Evolutionary conservation across 2,329 filamentous ascomycete species (phyloP).

Genomic region (Harringtonia aguacate): DNA sequence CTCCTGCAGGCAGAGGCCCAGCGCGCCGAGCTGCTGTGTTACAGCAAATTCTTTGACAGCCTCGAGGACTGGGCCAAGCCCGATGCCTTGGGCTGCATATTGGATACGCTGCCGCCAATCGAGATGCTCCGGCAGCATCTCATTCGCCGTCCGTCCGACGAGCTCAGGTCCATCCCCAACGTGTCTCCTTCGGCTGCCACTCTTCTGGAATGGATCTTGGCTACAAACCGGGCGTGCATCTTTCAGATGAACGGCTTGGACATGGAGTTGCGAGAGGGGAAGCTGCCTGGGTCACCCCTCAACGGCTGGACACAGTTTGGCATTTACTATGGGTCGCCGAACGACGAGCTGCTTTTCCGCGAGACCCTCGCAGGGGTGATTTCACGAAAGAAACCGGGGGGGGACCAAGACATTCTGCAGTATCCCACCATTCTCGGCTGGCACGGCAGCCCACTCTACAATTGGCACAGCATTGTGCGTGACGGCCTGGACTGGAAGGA

Average conservation of each 20-base stretch:
- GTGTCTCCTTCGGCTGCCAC: slow-evolving; percentile 55
- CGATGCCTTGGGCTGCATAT: slow-evolving; percentile 36
- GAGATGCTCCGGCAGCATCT: slow-evolving; percentile 43
- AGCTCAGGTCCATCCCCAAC: slow-evolving; percentile 34
- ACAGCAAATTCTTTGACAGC: slow-evolving; percentile 42
- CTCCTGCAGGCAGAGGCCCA: not conserved
- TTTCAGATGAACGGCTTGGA: slow-evolving; percentile 51
- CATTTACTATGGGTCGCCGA: slow-evolving; percentile 78
- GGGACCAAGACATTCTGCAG: slow-evolving; percentile 14
- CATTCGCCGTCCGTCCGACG: slow-evolving; percentile 22
- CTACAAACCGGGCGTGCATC: slow-evolving; percentile 81
- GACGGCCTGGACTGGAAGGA: slow-evolving; percentile 66
- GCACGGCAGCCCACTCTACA: slow-evolving; percentile 67
- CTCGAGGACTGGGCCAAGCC: slow-evolving; percentile 34
- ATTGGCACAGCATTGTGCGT: slow-evolving; percentile 87
- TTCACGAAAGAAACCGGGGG: slow-evolving; percentile 5
- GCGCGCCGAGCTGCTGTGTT: not conserved
- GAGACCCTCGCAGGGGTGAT: slow-evolving; percentile 43
- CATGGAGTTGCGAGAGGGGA: no score
- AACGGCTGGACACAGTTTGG: slow-evolving; percentile 74
- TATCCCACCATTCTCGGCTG: slow-evolving; percentile 73
- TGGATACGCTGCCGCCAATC: slow-evolving; percentile 53
- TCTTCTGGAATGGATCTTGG: slow-evolving; percentile 76
- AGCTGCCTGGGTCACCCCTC: no score
- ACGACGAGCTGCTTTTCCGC: slow-evolving; percentile 71